A percentile compares a stretch with the other conserved stretches of the same genome.
These are phyloP conservation scores for Capsicum baccatum DNA, from an alignment of 257 asterid species.

Conservation along the genomic window DNA sequence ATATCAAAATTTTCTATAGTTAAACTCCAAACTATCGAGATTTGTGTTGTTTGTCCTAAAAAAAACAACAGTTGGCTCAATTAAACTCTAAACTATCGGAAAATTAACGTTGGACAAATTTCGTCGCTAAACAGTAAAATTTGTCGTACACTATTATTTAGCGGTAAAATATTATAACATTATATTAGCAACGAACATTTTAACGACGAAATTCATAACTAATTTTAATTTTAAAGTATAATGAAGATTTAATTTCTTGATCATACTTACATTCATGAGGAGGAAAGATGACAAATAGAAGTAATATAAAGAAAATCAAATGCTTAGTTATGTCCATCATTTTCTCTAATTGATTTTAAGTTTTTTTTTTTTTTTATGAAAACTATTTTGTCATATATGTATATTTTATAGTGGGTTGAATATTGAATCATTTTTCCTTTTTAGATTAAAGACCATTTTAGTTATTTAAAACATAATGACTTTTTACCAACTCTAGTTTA, in stretches of 20 bases:
- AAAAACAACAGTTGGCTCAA: no score
- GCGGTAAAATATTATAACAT: neutral
- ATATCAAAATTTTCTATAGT: no score
- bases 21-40: no score
- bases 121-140: neutral
- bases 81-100: neutral
- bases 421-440: neutral
- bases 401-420: neutral
- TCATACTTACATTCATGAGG: constrained; percentile 12
- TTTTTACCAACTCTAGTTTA: neutral
- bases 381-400: neutral
- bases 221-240: neutral
- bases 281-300: constrained; percentile 2
- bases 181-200: no score
- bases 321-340: constrained; percentile 3
- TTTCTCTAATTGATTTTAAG: neutral
- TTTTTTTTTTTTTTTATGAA: neutral
- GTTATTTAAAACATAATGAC: neutral
- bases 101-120: neutral
- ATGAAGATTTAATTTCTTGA: neutral
- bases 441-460: neutral
- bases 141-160: neutral
- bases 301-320: constrained; percentile 8
- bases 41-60: no score
- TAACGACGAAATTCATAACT: neutral